Base-by-base conservation (phyloP, 257 asterid species). In the Handroanthus guayacan region DNA sequence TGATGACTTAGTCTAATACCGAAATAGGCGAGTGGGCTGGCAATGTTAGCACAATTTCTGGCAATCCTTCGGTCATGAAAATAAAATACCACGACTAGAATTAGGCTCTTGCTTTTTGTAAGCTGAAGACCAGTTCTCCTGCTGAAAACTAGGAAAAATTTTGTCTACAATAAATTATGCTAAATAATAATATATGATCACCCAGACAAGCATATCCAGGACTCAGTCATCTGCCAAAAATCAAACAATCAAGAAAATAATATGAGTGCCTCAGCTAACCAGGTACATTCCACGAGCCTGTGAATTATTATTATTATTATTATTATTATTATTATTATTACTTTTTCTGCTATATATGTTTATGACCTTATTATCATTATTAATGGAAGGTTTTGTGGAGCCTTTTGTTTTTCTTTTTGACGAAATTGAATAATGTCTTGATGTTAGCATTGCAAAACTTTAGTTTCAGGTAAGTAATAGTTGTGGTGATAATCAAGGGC, bases 221-320 rank as follows among this genome's bases (percentile, higher is more conserved):
- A 75, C 47, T 41, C 57, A 37, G 20, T 25, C 69, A 51, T 12
- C 67, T 34, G 6, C 45, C 31, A 25, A 5, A 78, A 62, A 73
- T 11, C 60, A 69, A 79, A 71, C 63, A 10, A 16, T 63, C 38
- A 62, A n/a, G 50, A 70, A 36, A 37, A n/a, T 74, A 76, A 70
- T 16, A 84, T 87, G 91, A 86, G 62, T 78, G 52, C 82, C 58
- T 74, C 83, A 58, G 51, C 85, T 31, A 72, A 76, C 67, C 68
- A 66, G 86, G 96, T 90, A 84, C 58, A 71, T 51, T 54, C n/a
- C 56, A 18, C 67, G 39, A 71, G 13, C 66, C 37, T 17, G 0
- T 56, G 65, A 38, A 1, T 57, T n/a, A 25, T 37, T 41, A 16
- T 18, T 25, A 25, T 25, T 25, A 25, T 25, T 25, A 25, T 65